Conservation (phyloP, 2,329 filamentous ascomycete species). For the Alternaria sp. region DNA sequence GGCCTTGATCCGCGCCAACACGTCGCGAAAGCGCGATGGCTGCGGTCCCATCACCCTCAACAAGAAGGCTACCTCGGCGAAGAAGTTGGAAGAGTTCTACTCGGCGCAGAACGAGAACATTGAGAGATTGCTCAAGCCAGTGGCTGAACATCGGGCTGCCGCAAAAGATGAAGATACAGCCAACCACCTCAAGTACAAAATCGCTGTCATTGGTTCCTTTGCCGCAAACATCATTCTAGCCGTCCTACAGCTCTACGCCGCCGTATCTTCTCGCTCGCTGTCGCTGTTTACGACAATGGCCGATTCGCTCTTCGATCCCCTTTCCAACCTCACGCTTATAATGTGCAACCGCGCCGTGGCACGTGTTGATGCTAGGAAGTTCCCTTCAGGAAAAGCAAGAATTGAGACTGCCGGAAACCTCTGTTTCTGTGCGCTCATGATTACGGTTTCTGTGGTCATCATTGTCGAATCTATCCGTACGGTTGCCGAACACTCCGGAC, state of each 20-base stretch:
- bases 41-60: constrained; percentile 56
- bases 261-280: constrained; percentile 85
- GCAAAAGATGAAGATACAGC: constrained; percentile 82
- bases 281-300: constrained; percentile 98
- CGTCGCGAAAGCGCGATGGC: constrained; percentile 75
- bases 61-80: constrained; percentile 56
- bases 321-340: constrained; percentile 88
- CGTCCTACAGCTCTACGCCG: constrained; percentile 86
- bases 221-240: constrained; percentile 83
- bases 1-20: constrained; percentile 80
- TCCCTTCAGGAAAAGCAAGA: constrained; percentile 90
- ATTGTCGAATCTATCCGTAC: constrained; percentile 86
- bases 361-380: constrained; percentile 83
- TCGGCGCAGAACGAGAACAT: constrained; percentile 93
- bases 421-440: constrained; percentile 96
- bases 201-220: constrained; percentile 74
- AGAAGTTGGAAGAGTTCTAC: constrained; percentile 82
- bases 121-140: constrained; percentile 86
- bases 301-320: constrained; percentile 90
- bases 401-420: constrained; percentile 97
- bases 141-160: constrained; percentile 86
- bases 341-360: constrained; percentile 87
- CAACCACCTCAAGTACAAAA: constrained; percentile 79
- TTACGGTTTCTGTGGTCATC: constrained; percentile 86
- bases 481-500: constrained; percentile 61